Evolutionary conservation across 108 stramenopile genomes (phyloP).

Genomic region (Craspedostauros australis): DNA sequence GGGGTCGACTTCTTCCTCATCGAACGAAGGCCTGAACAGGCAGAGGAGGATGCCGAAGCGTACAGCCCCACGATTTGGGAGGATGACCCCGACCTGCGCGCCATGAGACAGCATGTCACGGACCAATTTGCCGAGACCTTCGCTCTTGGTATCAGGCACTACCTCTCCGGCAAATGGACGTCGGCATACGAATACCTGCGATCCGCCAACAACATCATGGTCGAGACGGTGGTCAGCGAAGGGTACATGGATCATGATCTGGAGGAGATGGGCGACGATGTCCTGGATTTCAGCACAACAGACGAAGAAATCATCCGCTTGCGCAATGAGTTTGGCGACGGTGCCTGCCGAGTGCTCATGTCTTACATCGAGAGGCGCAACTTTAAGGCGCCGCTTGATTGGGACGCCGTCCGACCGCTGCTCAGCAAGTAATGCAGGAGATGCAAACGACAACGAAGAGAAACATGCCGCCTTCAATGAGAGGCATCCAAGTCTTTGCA

Average conservation of each 20-base stretch:
- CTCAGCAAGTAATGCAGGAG: conserved; percentile 80
- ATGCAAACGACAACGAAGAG: no score
- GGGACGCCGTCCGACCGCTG: conserved; percentile 77
- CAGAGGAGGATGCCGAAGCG: conserved; percentile 63
- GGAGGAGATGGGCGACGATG: conserved; percentile 13
- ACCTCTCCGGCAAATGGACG: conserved; percentile 70
- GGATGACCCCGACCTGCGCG: conserved; percentile 70
- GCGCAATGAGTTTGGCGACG: conserved; percentile 65
- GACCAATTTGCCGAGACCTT: conserved; percentile 69
- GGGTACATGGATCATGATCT: conserved; percentile 34
- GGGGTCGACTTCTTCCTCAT: conserved; percentile 78
- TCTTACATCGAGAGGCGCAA: conserved; percentile 63
- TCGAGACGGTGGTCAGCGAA: conserved; percentile 48
- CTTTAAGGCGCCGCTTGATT: conserved; percentile 49
- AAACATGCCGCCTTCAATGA: no score
- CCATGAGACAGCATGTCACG: conserved; percentile 73
- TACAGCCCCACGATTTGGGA: conserved; percentile 70
- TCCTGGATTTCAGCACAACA: conserved; percentile 24
- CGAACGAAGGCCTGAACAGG: conserved; percentile 53
- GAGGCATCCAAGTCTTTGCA: no score
- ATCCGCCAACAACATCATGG: conserved; percentile 72
- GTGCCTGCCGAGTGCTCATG: conserved; percentile 68
- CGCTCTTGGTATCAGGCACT: conserved; percentile 54
- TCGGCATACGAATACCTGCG: conserved; percentile 49
- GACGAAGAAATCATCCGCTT: conserved; percentile 26